Conservation (phyloP, 305 asterid species). For the Solanum hybrid region DNA sequence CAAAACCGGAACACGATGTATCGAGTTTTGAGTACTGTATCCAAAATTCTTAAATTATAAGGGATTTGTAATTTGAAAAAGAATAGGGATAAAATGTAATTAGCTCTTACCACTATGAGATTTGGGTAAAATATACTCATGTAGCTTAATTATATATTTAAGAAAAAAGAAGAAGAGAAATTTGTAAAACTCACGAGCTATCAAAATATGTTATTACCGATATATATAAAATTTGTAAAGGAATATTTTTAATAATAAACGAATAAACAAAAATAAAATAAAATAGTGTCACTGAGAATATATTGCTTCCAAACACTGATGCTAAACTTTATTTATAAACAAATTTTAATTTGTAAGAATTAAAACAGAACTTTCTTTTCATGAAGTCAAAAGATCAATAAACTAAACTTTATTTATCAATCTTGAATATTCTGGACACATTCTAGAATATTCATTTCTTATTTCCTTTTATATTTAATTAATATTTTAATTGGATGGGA, state of each 20-base stretch:
- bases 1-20: too few species aligned
- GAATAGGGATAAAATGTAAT: neutral
- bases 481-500: neutral
- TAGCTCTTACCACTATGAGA: neutral
- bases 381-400: neutral
- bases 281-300: neutral
- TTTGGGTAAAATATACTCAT: neutral
- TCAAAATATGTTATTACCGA: neutral
- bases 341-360: neutral
- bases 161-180: too few species aligned
- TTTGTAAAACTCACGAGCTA: neutral
- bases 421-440: neutral
- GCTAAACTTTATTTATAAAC: neutral
- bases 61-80: neutral
- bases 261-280: neutral
- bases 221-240: too few species aligned
- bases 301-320: neutral
- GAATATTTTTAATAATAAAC: too few species aligned
- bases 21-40: rapidly evolving
- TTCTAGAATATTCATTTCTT: neutral
- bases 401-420: neutral
- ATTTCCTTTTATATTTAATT: neutral
- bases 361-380: neutral
- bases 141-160: neutral
- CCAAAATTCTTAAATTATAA: neutral